Percentiles rank a stretch among this genome's conserved stretches.
Evolutionary conservation across 192 early-diverging fungal genomes (phyloP).

Genomic region (Rhizophagus clarus): DNA sequence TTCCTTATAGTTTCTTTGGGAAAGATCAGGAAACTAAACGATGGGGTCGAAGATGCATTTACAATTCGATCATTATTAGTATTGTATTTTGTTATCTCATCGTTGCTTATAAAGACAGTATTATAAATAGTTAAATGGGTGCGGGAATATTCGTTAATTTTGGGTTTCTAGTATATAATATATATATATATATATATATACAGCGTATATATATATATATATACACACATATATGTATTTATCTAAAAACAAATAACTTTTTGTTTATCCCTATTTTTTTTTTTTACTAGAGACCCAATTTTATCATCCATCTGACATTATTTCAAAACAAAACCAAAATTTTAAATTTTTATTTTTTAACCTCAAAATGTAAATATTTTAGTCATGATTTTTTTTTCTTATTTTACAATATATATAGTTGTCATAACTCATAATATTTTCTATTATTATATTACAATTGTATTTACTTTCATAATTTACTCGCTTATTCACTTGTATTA

Average conservation of each 20-base stretch:
- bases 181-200: too few relatives aligned
- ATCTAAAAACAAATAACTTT: too few relatives aligned
- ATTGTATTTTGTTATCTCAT: neutral
- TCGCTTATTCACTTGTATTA: too few relatives aligned
- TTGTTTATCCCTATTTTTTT: neutral
- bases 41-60: constrained; percentile 18
- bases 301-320: too few relatives aligned
- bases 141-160: neutral
- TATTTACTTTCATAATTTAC: too few relatives aligned
- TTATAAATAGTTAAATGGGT: neutral
- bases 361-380: neutral
- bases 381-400: neutral
- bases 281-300: neutral
- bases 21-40: constrained; percentile 8
- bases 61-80: neutral
- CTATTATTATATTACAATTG: too few relatives aligned
- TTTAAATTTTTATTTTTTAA: too few relatives aligned
- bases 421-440: too few relatives aligned
- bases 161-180: neutral
- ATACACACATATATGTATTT: too few relatives aligned
- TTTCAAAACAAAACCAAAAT: too few relatives aligned
- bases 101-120: neutral
- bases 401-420: neutral
- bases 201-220: too few relatives aligned
- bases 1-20: neutral